phyloP scores from a whole-genome alignment of 2,329 filamentous ascomycete genomes.

The Microcyclospora pomicola region DNA sequence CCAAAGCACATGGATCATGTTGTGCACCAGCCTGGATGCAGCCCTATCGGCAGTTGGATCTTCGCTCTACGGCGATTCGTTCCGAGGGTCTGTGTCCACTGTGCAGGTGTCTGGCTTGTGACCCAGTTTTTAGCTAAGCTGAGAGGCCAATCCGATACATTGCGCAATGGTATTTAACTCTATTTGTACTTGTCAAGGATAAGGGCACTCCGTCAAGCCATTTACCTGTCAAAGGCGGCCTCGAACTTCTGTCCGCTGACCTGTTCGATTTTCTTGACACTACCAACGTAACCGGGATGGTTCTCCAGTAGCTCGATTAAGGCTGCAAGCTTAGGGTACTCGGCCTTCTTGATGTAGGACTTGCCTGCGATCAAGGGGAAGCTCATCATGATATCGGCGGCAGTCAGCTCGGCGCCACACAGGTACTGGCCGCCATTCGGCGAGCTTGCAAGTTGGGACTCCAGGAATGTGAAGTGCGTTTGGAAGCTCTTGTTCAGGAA shows the following conservation, averaged over 20 bases:
- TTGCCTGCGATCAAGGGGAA: conserved; percentile 37
- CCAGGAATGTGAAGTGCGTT: conserved; percentile 37
- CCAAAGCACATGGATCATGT: no score
- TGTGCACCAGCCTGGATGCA: no score
- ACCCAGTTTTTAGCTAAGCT: no score
- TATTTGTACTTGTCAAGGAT: no score
- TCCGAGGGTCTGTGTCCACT: no score
- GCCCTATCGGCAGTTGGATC: no score
- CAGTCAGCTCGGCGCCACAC: conserved; percentile 35
- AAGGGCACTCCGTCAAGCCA: background rate
- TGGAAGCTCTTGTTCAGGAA: conserved; percentile 36
- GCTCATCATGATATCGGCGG: conserved; percentile 39
- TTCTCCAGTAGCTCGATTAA: conserved; percentile 34
- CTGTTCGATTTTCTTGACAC: conserved; percentile 38
- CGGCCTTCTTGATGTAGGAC: conserved; percentile 26
- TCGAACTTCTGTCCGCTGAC: conserved; percentile 18
- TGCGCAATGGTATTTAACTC: no score
- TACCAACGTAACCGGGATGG: conserved; percentile 31
- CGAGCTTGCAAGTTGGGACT: conserved; percentile 34
- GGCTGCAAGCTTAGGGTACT: conserved; percentile 33
- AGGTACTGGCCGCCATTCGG: conserved; percentile 37
- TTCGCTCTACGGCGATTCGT: no score
- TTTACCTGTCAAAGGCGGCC: background rate
- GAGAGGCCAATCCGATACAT: no score
- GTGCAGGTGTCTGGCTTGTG: no score